Percentiles rank a stretch among this genome's conserved stretches.
Evolutionary conservation across 2,329 filamentous ascomycete genomes (phyloP).

Genomic region (Nigrospora osmanthi): DNA sequence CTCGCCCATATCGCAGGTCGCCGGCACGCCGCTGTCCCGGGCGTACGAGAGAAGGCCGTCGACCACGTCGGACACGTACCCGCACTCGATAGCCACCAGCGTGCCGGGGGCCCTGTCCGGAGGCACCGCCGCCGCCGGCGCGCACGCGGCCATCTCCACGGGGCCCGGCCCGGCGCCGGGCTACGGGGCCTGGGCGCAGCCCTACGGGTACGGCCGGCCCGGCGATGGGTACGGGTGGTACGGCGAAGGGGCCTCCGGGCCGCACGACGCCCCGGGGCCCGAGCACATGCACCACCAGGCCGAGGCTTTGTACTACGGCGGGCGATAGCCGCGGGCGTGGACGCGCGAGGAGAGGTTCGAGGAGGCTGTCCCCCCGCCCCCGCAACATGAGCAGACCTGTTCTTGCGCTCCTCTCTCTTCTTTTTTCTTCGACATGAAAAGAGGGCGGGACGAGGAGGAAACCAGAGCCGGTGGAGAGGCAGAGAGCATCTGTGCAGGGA

Average conservation of each 20-base stretch:
- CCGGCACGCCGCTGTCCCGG: constrained; percentile 8
- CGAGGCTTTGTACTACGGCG: background rate
- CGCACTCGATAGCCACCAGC: constrained; percentile 16
- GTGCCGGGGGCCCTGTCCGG: constrained; percentile 20
- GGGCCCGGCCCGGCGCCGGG: constrained; percentile 26
- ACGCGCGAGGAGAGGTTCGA: too few relatives aligned
- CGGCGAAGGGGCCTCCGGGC: constrained; percentile 19
- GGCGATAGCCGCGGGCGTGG: background rate
- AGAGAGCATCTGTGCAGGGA: too few relatives aligned
- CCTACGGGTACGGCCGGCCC: constrained; percentile 33
- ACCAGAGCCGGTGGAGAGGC: too few relatives aligned
- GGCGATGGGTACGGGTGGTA: constrained; percentile 24
- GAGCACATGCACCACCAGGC: constrained; percentile 4
- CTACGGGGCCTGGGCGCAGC: constrained; percentile 34
- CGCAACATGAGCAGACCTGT: too few relatives aligned
- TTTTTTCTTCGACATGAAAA: too few relatives aligned
- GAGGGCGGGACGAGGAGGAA: too few relatives aligned
- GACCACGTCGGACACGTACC: constrained; percentile 35
- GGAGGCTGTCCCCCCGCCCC: too few relatives aligned
- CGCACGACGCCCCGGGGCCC: constrained; percentile 14
- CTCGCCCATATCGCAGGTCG: constrained; percentile 22
- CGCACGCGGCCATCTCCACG: constrained; percentile 24
- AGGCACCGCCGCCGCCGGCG: constrained; percentile 23
- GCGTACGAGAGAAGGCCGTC: constrained; percentile 35
- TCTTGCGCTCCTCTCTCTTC: too few relatives aligned